These are phyloP conservation scores for Starmerella vitae DNA, from an alignment of 805 yeast species.

Conservation along the genomic window DNA sequence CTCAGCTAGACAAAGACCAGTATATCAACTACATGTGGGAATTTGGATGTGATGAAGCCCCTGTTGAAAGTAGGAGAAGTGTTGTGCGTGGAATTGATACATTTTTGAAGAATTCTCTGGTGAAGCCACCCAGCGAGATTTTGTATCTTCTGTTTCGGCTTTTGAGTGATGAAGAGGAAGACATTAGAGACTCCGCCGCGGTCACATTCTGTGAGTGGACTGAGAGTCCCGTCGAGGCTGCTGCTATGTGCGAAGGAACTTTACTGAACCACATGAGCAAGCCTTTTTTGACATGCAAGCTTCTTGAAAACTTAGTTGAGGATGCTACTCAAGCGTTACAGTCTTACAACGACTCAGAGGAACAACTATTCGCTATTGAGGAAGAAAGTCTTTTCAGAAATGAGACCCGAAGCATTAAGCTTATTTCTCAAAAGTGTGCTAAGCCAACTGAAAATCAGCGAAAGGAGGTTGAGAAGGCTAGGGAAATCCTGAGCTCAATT, in stretches of 20 bases:
- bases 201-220: not conserved
- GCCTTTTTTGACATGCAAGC: conserved; percentile 4
- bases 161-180: conserved; percentile 51
- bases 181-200: conserved; percentile 39
- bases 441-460: not conserved
- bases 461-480: not conserved
- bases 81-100: conserved; percentile 34
- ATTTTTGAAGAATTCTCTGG: conserved; percentile 18
- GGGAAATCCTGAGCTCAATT: not conserved
- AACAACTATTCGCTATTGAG: conserved; percentile 50
- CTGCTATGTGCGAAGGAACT: conserved; percentile 11
- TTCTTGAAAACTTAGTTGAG: conserved; percentile 9
- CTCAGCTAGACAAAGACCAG: not conserved
- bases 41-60: conserved; percentile 33
- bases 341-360: conserved; percentile 18
- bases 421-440: conserved; percentile 5
- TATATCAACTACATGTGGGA: conserved; percentile 26
- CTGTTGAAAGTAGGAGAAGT: conserved; percentile 35
- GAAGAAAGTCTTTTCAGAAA: conserved; percentile 53
- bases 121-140: conserved; percentile 1
- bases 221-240: conserved; percentile 2
- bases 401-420: conserved; percentile 26
- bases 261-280: conserved; percentile 7
- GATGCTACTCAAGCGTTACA: conserved; percentile 20
- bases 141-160: conserved; percentile 16